Evolutionary conservation across 1,284 basidiomycete genomes (phyloP), one percentile per base, ranked within the genome.

Genomic region (Sanghuangporus weigelae): DNA sequence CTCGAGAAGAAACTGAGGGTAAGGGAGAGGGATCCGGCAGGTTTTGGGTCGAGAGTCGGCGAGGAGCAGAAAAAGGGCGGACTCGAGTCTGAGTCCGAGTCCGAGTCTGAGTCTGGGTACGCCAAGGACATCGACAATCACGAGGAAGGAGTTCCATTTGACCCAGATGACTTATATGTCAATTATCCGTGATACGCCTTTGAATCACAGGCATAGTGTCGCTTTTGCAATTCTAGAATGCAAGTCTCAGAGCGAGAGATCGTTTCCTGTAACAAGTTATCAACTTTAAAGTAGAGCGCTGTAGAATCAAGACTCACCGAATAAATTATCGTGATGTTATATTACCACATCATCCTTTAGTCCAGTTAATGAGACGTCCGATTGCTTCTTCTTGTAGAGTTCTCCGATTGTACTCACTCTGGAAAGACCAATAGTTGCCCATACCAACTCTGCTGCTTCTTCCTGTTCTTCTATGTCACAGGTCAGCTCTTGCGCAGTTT

Each of bases 331-430:
- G n/a, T n/a, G n/a, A n/a, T n/a, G n/a, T n/a, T n/a, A n/a, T n/a
- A n/a, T n/a, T n/a, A n/a, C n/a, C n/a, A n/a, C n/a, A n/a, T n/a
- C n/a, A n/a, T n/a, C n/a, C n/a, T n/a, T n/a, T n/a, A n/a, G n/a
- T n/a, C n/a, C n/a, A n/a, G n/a, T n/a, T n/a, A n/a, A n/a, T n/a
- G n/a, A n/a, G n/a, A n/a, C n/a, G n/a, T n/a, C n/a, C n/a, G n/a
- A n/a, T n/a, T n/a, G n/a, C n/a, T n/a, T n/a, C n/a, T n/a, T n/a
- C n/a, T n/a, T n/a, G n/a, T n/a, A n/a, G n/a, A n/a, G n/a, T n/a
- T n/a, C n/a, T n/a, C n/a, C n/a, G n/a, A n/a, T n/a, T n/a, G n/a
- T 12, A 54, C 59, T 40, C 40, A 62, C 60, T 36, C 54, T 40
- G 11, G 51, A 56, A 16, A 62, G 54, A 10, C 60, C 60, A 16